Percentiles rank a stretch among this genome's conserved stretches.
Conservation (phyloP, 2,329 filamentous ascomycete genomes). For the Lachnellula arida region DNA sequence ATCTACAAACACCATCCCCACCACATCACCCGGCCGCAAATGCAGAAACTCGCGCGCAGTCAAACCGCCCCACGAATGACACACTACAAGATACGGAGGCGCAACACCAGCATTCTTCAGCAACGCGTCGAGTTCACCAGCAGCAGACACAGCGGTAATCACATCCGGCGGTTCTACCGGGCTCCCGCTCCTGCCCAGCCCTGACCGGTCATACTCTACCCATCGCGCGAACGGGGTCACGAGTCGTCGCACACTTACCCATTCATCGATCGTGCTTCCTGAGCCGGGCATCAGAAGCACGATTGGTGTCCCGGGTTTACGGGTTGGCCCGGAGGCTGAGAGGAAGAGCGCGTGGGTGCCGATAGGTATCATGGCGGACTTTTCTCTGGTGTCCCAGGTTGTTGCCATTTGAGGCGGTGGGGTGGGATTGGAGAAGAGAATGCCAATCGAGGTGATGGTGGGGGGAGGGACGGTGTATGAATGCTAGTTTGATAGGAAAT, state of each 20-base stretch:
- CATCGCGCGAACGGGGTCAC: constrained; percentile 19
- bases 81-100: constrained; percentile 12
- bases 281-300: constrained; percentile 25
- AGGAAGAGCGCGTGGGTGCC: constrained; percentile 21
- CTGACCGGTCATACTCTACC: constrained; percentile 25
- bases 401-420: background rate
- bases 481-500: no score
- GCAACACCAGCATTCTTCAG: constrained; percentile 4
- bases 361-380: constrained; percentile 18
- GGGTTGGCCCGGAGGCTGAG: constrained; percentile 21
- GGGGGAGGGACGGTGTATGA: background rate
- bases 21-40: constrained; percentile 10
- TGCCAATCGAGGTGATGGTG: background rate
- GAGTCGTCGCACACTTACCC: constrained; percentile 21
- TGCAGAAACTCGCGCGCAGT: constrained; percentile 14
- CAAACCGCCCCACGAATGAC: constrained; percentile 16
- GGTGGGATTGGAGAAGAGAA: background rate
- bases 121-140: constrained; percentile 11
- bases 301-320: constrained; percentile 18
- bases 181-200: constrained; percentile 21
- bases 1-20: constrained; percentile 18
- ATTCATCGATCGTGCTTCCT: constrained; percentile 22
- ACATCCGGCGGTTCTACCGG: background rate
- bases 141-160: constrained; percentile 8
- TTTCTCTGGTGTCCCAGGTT: constrained; percentile 10